A percentile compares a stretch with the other conserved stretches of the same genome.
Evolutionary conservation across 805 yeast genomes (phyloP).

Genomic region (Yarrowia osloensis): DNA sequence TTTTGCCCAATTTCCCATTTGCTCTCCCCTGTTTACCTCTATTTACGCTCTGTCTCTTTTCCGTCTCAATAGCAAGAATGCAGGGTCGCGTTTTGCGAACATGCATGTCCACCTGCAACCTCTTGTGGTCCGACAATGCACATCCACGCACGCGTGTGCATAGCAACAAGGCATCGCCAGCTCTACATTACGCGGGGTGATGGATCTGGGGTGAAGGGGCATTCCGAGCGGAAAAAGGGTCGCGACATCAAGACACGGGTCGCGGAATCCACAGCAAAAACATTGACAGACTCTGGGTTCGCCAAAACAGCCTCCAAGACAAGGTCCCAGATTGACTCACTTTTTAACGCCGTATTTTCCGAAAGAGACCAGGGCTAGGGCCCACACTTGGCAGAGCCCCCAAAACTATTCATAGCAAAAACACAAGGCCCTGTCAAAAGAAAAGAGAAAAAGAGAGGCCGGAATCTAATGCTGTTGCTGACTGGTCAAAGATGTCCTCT

Average conservation of each 20-base stretch:
- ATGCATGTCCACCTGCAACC: too few species aligned
- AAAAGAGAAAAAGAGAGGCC: not conserved
- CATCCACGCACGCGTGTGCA: not conserved
- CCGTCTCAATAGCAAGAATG: not conserved
- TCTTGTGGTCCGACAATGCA: conserved; percentile 4
- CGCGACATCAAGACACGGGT: too few species aligned
- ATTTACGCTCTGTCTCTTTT: too few species aligned
- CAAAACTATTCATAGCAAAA: not conserved
- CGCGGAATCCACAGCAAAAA: not conserved
- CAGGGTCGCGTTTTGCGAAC: not conserved
- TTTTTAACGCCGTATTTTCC: not conserved
- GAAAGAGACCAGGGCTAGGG: conserved; percentile 13
- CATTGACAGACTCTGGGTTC: not conserved
- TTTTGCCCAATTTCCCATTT: too few species aligned
- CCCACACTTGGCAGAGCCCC: not conserved
- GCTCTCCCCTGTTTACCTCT: too few species aligned
- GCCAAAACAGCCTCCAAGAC: not conserved
- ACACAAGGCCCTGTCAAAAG: not conserved
- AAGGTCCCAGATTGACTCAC: not conserved
- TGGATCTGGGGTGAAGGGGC: not conserved
- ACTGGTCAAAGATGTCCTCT: not conserved
- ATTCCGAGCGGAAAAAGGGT: not conserved
- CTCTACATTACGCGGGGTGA: not conserved
- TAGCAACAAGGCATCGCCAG: not conserved
- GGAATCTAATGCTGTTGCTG: not conserved